Base-by-base conservation (phyloP, 2,329 filamentous ascomycete genomes). In the Fusarium protoensiforme region DNA sequence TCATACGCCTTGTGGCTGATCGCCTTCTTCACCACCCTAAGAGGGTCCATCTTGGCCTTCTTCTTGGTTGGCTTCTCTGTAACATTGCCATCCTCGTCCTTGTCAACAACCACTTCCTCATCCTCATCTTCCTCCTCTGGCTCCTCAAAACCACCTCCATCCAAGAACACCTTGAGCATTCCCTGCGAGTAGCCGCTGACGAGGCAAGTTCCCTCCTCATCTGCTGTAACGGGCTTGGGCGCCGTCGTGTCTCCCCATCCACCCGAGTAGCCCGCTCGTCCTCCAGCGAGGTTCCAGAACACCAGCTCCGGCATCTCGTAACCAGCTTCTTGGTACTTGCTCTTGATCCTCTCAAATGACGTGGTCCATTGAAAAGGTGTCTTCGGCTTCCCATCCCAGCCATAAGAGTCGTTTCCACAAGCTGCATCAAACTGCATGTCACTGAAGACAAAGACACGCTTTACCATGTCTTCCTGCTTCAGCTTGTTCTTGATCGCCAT, bases 291-390 rank as follows among this genome's bases (percentile, higher is more conserved):
- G 73, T 90, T 90, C 89, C 89, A 91, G 77, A 89, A 91, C 4
- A 91, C 81, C n/a, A 91, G 79, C 77, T 88, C 84, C 0, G 89
- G 89, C 80, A 91, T 83, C 64, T 89, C 85, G 72, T 91, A 91
- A 0, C 89, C 89, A 4, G 85, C 84, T 0, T 82, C 78, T 13
- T 80, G 75, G 77, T 83, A 91, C 43, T 80, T 78, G 22, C 67
- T 68, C 75, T 86, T 80, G 77, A 91, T 85, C 6, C 85, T 82
- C 72, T 88, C 84, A 74, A 85, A 89, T 4, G 86, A 87, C 0
- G 84, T 85, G 5, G 75, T 79, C 85, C 86, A 88, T 3, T 57
- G 38, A 6, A 18, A 16, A 3, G n/a, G 43, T 24, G 10, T 27
- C 18, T 11, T 18, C 18, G 6, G 4, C 22, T 16, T 7, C 16